phyloP scores from a whole-genome alignment of 2,329 filamentous ascomycete species.

The Alternaria sp. region DNA sequence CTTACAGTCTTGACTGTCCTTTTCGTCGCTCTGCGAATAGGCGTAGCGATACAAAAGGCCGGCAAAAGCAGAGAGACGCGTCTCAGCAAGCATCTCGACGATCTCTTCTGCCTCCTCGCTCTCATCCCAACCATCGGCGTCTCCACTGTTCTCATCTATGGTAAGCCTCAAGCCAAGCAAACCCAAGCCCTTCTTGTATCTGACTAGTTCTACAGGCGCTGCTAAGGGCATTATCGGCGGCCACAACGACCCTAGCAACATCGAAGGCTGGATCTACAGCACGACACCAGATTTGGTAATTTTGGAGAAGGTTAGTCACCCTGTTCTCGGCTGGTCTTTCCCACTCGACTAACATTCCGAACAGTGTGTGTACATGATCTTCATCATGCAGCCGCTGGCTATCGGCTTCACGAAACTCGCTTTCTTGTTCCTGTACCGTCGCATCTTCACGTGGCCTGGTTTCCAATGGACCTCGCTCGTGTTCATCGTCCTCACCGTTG shows the following conservation, averaged over 20 bases:
- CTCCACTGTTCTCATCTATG: constrained; percentile 9
- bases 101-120: constrained; percentile 10
- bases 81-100: constrained; percentile 6
- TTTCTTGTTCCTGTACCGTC: constrained; percentile 12
- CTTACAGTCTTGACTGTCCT: neutral
- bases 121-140: constrained; percentile 9
- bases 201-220: neutral
- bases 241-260: constrained; percentile 5
- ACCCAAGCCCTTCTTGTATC: neutral
- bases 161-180: neutral
- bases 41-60: neutral
- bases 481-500: constrained; percentile 1
- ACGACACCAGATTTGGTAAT: constrained; percentile 7
- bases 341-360: neutral
- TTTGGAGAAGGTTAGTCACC: neutral
- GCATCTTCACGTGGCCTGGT: constrained; percentile 5
- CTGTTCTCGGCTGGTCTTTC: neutral
- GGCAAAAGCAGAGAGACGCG: neutral
- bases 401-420: constrained; percentile 9
- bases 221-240: constrained; percentile 8
- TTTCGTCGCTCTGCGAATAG: neutral
- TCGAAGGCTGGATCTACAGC: constrained; percentile 6
- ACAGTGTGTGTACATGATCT: constrained; percentile 10
- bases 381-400: constrained; percentile 13
- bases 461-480: constrained; percentile 2